A percentile compares a stretch with the other conserved stretches of the same genome.
Evolutionary conservation across 495 filamentous ascomycete genomes (phyloP).

Genomic region (Annulohypoxylon moriforme): DNA sequence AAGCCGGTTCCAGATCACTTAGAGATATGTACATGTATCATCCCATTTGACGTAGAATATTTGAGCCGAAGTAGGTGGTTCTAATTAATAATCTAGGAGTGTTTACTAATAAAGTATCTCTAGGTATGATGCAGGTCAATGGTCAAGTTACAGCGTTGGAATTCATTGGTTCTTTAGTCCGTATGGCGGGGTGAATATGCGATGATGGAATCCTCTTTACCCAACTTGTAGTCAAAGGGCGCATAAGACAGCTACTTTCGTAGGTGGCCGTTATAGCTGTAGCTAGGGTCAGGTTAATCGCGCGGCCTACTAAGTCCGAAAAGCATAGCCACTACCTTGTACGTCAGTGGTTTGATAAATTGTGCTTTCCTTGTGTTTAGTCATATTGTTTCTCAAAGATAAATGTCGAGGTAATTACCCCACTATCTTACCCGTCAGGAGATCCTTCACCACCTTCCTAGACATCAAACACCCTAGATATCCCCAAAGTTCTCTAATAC

Average conservation of each 20-base stretch:
- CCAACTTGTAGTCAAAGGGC: background rate
- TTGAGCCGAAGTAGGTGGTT: background rate
- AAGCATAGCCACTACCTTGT: background rate
- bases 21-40: background rate
- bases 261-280: background rate
- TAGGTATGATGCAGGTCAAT: background rate
- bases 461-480: background rate
- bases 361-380: background rate
- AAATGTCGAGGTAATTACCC: constrained; percentile 1
- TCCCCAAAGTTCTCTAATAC: constrained; percentile 12
- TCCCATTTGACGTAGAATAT: constrained; percentile 1
- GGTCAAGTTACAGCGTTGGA: background rate
- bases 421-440: background rate
- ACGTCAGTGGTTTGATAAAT: background rate
- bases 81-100: background rate
- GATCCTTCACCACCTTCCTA: background rate
- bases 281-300: background rate
- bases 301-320: background rate
- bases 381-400: background rate
- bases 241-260: background rate
- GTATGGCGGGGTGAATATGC: background rate
- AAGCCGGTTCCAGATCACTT: no score
- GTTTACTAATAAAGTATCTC: background rate
- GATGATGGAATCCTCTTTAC: constrained; percentile 15
- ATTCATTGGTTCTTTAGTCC: background rate